phyloP scores from a whole-genome alignment of 495 filamentous ascomycete genomes.

The Annulohypoxylon maeteangense region DNA sequence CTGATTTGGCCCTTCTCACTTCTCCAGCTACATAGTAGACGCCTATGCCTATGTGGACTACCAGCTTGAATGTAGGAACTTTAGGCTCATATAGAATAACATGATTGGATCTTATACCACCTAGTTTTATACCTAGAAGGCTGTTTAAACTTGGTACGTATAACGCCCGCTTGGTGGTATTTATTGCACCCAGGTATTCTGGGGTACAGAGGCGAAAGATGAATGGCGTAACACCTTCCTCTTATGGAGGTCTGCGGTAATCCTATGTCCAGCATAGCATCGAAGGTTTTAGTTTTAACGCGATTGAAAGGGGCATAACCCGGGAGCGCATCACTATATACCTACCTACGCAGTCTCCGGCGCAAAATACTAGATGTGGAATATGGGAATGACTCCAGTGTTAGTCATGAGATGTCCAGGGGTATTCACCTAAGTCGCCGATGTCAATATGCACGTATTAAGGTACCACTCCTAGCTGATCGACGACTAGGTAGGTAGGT shows the following conservation, averaged over 20 bases:
- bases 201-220: conserved; percentile 8
- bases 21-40: too few relatives aligned
- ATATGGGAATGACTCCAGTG: neutral
- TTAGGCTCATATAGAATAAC: neutral
- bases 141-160: neutral
- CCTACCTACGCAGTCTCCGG: too few relatives aligned
- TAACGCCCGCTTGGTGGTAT: neutral
- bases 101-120: neutral
- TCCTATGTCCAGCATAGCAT: neutral
- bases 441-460: neutral
- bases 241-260: neutral
- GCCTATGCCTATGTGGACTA: too few relatives aligned
- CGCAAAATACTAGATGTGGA: neutral
- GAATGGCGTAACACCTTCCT: conserved; percentile 4
- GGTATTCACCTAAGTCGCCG: neutral
- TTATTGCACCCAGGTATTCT: neutral
- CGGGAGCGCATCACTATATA: neutral
- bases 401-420: neutral
- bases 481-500: neutral
- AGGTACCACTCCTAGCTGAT: neutral
- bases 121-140: neutral
- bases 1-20: neutral
- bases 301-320: neutral
- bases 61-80: neutral
- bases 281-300: neutral